Conservation (phyloP, 2,329 filamentous ascomycete species). For the Sporothrix variecibatus region DNA sequence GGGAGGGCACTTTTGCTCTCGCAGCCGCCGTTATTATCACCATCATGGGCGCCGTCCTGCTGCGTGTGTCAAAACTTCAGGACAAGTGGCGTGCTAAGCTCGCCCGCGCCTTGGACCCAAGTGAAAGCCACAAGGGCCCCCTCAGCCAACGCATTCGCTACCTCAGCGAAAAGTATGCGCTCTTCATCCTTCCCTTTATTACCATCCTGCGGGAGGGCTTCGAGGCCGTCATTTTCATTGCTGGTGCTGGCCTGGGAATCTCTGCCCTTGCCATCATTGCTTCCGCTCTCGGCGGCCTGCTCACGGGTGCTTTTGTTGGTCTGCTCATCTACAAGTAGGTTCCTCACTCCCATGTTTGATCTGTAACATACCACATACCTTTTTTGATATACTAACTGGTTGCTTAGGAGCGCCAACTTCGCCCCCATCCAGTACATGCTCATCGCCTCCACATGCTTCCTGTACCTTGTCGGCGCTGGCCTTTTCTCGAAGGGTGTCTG, state of each 20-base stretch:
- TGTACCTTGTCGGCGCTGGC: conserved; percentile 82
- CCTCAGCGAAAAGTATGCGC: conserved; percentile 70
- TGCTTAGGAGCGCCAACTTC: conserved; percentile 25
- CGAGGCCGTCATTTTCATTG: conserved; percentile 77
- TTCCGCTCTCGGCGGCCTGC: conserved; percentile 66
- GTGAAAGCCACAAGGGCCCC: conserved; percentile 42
- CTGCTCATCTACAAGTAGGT: conserved; percentile 71
- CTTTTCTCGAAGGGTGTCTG: conserved; percentile 78
- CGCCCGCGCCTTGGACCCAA: conserved; percentile 59
- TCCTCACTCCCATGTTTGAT: no score
- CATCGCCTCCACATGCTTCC: conserved; percentile 76
- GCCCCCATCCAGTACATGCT: conserved; percentile 56
- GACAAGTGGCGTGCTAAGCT: conserved; percentile 79
- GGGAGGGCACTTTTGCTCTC: conserved; percentile 71
- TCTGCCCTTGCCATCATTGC: conserved; percentile 71
- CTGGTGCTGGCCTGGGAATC: conserved; percentile 69
- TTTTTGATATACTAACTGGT: neutral
- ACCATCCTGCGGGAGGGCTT: conserved; percentile 76
- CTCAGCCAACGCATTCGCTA: conserved; percentile 48
- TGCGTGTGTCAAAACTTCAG: conserved; percentile 73
- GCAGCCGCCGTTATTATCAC: conserved; percentile 71
- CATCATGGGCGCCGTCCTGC: conserved; percentile 70
- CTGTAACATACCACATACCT: no score
- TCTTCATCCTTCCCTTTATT: conserved; percentile 77
- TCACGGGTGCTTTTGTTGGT: conserved; percentile 63